Base-by-base conservation (phyloP, 2,329 filamentous ascomycete species). In the Fusarium fujikuroi region DNA sequence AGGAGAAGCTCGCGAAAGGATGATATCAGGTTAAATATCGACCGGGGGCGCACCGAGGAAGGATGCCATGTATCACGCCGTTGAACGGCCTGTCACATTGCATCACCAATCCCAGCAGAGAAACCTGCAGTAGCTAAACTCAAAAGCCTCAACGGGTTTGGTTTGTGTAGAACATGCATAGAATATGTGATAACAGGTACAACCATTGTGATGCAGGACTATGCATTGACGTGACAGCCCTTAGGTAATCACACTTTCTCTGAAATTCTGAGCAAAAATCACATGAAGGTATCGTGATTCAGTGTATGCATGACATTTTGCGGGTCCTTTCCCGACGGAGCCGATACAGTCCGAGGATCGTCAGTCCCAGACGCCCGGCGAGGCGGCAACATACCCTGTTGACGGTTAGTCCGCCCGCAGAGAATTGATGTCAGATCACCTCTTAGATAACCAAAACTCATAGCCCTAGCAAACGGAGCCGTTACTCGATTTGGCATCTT, bases 11-110 rank as follows among this genome's bases (percentile, higher is more conserved):
- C 21, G 14, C 10, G 18, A 39, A 56, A 56, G 8, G 11, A 32
- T 16, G 40, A 18, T 10, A 23, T 39, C 37, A 25, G 9, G 5
- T 37, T n/a, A 23, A 43, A 50, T 19, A 28, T 28, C 12, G 37
- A 25, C 64, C 63, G 65, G 52, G 53, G 65, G 49, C 64, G 65
- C 43, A 9, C 65, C 65, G 64, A 63, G 39, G 30, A 46, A 49
- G 42, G 36, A 25, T 42, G 53, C n/a, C 11, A 14, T 28, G 8
- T 3, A 14, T 40, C 32, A 42, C 21, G 19, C 52, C 50, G 30
- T 28, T 36, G 9, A 18, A 21, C 7, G 18, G 2, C 28, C 21
- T 9, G 16, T 25, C 25, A 46, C 40, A n/a, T 4, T n/a, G 18
- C 14, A 15, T n/a, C 15, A 19, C 52, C 39, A 44, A 62, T 59